These are phyloP conservation scores for Gossypium longicalyx DNA, from an alignment of 345 rosid species.

Conservation along the genomic window DNA sequence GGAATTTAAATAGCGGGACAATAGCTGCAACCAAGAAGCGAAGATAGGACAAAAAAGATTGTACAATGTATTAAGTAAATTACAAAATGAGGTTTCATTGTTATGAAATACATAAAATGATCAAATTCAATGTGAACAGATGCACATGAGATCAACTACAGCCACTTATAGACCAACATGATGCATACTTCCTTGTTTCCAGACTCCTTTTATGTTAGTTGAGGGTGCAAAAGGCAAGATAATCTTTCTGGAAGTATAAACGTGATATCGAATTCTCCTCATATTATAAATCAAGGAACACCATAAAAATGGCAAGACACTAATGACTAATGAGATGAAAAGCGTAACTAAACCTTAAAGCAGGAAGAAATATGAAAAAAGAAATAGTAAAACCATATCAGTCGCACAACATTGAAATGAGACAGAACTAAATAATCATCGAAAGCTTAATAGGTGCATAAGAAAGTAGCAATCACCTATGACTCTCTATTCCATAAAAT, in stretches of 20 bases:
- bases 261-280: neutral
- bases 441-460: neutral
- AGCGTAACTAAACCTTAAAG: neutral
- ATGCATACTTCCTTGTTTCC: neutral
- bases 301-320: neutral
- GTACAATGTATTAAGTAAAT: neutral
- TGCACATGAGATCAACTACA: neutral
- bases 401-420: neutral
- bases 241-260: neutral
- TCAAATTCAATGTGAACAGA: neutral
- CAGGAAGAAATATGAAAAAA: neutral
- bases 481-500: constrained; percentile 98
- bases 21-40: neutral
- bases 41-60: constrained; percentile 9
- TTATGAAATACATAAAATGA: neutral
- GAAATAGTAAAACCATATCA: neutral
- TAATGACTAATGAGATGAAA: neutral
- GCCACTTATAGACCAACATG: neutral
- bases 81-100: neutral
- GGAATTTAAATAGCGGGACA: constrained; percentile 12
- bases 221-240: neutral
- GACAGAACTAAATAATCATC: neutral
- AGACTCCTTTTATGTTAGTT: neutral
- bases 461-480: constrained; percentile 50
- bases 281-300: neutral